Percentiles rank a stretch among this genome's conserved stretches.
These are phyloP conservation scores for Magnusiomyces fungicola DNA, from an alignment of 1,139 yeast species.

Conservation along the genomic window DNA sequence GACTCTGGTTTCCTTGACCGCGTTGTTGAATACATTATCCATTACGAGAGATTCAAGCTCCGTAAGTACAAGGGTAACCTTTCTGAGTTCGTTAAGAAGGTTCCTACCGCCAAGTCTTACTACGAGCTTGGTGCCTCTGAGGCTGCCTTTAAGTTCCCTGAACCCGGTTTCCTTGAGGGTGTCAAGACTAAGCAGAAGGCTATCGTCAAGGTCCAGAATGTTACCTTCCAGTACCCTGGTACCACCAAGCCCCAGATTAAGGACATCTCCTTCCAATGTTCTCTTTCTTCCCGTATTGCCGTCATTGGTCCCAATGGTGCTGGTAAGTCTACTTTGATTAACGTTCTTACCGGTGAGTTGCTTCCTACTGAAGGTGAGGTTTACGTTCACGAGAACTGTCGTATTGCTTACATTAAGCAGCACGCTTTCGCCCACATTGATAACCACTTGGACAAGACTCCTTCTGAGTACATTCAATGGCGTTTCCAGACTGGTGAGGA, in stretches of 20 bases:
- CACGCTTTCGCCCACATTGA: constrained; percentile 99
- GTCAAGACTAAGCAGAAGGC: constrained; percentile 99
- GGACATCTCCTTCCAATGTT: constrained; percentile 95
- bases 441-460: constrained; percentile 97
- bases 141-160: constrained; percentile 94
- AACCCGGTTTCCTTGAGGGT: constrained; percentile 99
- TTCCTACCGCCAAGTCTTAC: constrained; percentile 98
- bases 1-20: constrained; percentile 99
- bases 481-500: constrained; percentile 99
- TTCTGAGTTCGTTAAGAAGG: constrained; percentile 95
- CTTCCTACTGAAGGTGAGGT: constrained; percentile 98
- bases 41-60: constrained; percentile 99
- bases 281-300: constrained; percentile 98
- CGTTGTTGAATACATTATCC: constrained; percentile 95
- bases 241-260: constrained; percentile 88
- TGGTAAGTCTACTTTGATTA: constrained; percentile 98
- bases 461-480: constrained; percentile 99
- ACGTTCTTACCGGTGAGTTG: constrained; percentile 98
- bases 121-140: constrained; percentile 98
- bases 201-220: constrained; percentile 92
- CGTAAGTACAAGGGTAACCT: constrained; percentile 99
- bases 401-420: constrained; percentile 99
- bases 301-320: constrained; percentile 99
- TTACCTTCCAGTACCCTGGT: constrained; percentile 99
- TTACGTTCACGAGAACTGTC: constrained; percentile 98